These are phyloP conservation scores for Arabidopsis suecica DNA, from an alignment of 345 rosid species.

Conservation along the genomic window DNA sequence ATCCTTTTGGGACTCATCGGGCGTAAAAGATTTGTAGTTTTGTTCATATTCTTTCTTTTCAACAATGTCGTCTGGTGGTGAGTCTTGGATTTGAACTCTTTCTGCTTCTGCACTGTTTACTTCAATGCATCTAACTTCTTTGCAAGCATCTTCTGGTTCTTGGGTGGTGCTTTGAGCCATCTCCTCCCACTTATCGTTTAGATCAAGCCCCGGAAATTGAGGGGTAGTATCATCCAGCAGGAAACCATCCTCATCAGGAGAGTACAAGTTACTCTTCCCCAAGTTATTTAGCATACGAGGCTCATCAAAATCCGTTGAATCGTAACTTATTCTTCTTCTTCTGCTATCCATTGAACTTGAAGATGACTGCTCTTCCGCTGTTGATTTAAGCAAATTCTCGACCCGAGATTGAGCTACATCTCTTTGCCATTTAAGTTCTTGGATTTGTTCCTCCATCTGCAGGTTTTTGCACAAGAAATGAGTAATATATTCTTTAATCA, in stretches of 20 bases:
- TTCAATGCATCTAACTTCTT: constrained; percentile 60
- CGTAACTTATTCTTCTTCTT: constrained; percentile 39
- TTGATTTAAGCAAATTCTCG: constrained; percentile 59
- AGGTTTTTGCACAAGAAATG: constrained; percentile 26
- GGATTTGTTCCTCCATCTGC: constrained; percentile 82
- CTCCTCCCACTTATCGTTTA: constrained; percentile 56
- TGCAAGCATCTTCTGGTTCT: constrained; percentile 54
- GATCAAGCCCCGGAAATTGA: constrained; percentile 48
- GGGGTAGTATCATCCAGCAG: constrained; percentile 63
- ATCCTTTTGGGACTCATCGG: constrained; percentile 15
- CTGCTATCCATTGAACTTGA: constrained; percentile 47
- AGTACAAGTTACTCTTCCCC: constrained; percentile 41
- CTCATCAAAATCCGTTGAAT: constrained; percentile 37
- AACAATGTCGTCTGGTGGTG: constrained; percentile 10
- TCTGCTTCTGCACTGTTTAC: constrained; percentile 35
- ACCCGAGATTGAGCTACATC: constrained; percentile 73
- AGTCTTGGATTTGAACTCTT: constrained; percentile 27
- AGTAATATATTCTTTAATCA: background rate
- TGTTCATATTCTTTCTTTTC: constrained; percentile 34
- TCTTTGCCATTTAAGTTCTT: constrained; percentile 68
- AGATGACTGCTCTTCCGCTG: constrained; percentile 48
- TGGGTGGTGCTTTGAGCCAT: constrained; percentile 42
- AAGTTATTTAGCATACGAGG: constrained; percentile 39
- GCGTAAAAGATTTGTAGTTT: background rate
- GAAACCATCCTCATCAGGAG: constrained; percentile 58